A percentile compares a stretch with the other conserved stretches of the same genome.
These are phyloP conservation scores for Arabis hirsuta DNA, from an alignment of 345 rosid species.

Conservation along the genomic window DNA sequence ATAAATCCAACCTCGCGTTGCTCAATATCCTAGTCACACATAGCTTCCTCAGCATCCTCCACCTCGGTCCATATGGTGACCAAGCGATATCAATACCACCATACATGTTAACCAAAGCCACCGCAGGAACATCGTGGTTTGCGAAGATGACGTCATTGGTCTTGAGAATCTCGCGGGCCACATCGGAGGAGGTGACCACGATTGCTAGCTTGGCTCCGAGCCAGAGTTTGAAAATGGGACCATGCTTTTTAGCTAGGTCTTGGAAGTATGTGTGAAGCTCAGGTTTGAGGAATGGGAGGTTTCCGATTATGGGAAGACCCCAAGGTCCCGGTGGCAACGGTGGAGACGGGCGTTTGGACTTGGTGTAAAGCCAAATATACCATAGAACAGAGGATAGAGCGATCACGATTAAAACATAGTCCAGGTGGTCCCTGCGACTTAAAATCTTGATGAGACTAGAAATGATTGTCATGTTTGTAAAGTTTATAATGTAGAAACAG, in stretches of 20 bases:
- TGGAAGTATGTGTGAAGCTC: constrained; percentile 38
- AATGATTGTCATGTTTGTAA: no score
- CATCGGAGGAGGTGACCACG: constrained; percentile 32
- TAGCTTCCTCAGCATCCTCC: constrained; percentile 39
- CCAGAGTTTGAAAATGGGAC: constrained; percentile 44
- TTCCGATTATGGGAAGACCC: constrained; percentile 44
- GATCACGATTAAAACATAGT: background rate
- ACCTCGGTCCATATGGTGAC: constrained; percentile 29
- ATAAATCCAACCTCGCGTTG: constrained; percentile 42
- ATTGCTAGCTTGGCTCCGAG: constrained; percentile 37
- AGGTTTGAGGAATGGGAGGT: constrained; percentile 35
- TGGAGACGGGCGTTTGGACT: constrained; percentile 5
- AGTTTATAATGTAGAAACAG: no score
- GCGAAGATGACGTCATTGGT: constrained; percentile 38
- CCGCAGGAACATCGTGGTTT: constrained; percentile 36
- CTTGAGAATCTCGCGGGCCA: constrained; percentile 30
- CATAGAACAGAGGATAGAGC: constrained; percentile 4
- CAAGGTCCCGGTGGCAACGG: constrained; percentile 39
- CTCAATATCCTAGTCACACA: constrained; percentile 42
- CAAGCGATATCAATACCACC: constrained; percentile 35
- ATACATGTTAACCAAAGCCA: background rate
- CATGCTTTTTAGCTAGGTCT: constrained; percentile 29
- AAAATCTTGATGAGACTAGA: no score
- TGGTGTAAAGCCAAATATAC: background rate
- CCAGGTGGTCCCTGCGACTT: background rate